phyloP scores from a whole-genome alignment of 2,329 filamentous ascomycete species.

The Fusarium hostae region DNA sequence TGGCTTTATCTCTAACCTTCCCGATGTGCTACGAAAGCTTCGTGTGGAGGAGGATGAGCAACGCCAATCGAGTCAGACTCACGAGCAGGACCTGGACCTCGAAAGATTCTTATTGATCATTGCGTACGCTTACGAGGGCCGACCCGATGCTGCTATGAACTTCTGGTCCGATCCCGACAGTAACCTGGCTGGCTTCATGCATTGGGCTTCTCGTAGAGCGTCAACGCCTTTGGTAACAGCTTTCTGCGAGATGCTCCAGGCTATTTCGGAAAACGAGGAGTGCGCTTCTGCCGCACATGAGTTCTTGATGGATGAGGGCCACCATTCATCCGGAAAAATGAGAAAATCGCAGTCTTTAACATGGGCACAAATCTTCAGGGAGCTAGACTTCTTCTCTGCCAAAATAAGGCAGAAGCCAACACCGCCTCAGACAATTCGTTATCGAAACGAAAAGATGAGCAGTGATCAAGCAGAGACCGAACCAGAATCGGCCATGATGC shows the following conservation, averaged over 20 bases:
- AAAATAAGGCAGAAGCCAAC: slow-evolving; percentile 80
- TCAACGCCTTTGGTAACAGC: slow-evolving; percentile 96
- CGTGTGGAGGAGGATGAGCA: slow-evolving; percentile 92
- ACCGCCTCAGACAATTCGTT: slow-evolving; percentile 51
- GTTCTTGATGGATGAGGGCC: slow-evolving; percentile 88
- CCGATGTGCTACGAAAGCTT: slow-evolving; percentile 86
- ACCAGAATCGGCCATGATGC: slow-evolving; percentile 94
- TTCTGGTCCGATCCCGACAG: slow-evolving; percentile 96
- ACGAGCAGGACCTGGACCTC: slow-evolving; percentile 77
- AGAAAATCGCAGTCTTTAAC: slow-evolving; percentile 86
- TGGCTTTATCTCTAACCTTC: slow-evolving; percentile 93
- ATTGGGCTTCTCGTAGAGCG: slow-evolving; percentile 95
- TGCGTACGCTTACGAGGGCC: slow-evolving; percentile 88
- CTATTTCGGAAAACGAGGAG: slow-evolving; percentile 83
- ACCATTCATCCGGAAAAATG: slow-evolving; percentile 79
- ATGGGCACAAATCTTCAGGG: slow-evolving; percentile 92
- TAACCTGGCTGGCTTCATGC: slow-evolving; percentile 92
- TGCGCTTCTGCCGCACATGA: slow-evolving; percentile 87
- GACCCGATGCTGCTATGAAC: slow-evolving; percentile 83
- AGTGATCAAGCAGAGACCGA: slow-evolving; percentile 80
- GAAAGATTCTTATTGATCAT: slow-evolving; percentile 94
- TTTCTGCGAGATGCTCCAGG: slow-evolving; percentile 95
- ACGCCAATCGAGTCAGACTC: slow-evolving; percentile 71
- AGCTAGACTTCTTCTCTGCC: slow-evolving; percentile 84
- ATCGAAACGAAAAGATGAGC: slow-evolving; percentile 69